Base-by-base conservation (phyloP, 1,284 basidiomycete genomes). In the Marasmius tenuissimus region DNA sequence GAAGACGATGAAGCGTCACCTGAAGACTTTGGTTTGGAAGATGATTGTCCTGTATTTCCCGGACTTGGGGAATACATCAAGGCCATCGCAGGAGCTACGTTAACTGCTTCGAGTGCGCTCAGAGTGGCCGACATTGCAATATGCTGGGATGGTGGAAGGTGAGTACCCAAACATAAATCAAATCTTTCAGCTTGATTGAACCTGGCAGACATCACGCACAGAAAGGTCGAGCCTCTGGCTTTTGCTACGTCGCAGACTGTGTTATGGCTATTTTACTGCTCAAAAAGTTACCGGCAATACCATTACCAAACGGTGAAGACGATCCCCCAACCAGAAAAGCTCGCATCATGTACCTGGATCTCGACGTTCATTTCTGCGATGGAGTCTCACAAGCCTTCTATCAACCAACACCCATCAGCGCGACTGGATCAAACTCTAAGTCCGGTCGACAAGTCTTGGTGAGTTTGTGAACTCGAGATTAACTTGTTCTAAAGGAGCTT, bases 221-320 rank as follows among this genome's bases (percentile, higher is more conserved):
- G 58, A 90, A 91, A 70, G 79, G 83, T 0, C 81, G 79, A 56
- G 93, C 94, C 0, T 87, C 91, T 2, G 96, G 96, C 0, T 98
- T 95, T 75, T 98, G 96, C 77, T 98, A 97, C 72, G 88, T 97
- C 34, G 93, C 94, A 4, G 96, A 98, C 72, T 89, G 90, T 59
- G 86, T 95, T 2, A 82, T 98, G 0, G 91, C 91, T 0, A 86
- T 96, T 58, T 79, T 92, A 48, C 73, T 79, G 3, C 78, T 91
- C 51, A 86, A 83, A 66, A 79, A 81, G 35, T 65, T 71, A 40
- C 53, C 64, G 54, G 33, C 57, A 57, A 27, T 63, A 11, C 40
- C 58, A 18, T 34, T 10, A 10, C 27, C 50, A 50, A 38, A 16
- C 8, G 27, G 12, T 11, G 5, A 27, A 38, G 34, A 50, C n/a